phyloP scores from a whole-genome alignment of 768 basidiomycete genomes.

The Leccinum ochraceum region DNA sequence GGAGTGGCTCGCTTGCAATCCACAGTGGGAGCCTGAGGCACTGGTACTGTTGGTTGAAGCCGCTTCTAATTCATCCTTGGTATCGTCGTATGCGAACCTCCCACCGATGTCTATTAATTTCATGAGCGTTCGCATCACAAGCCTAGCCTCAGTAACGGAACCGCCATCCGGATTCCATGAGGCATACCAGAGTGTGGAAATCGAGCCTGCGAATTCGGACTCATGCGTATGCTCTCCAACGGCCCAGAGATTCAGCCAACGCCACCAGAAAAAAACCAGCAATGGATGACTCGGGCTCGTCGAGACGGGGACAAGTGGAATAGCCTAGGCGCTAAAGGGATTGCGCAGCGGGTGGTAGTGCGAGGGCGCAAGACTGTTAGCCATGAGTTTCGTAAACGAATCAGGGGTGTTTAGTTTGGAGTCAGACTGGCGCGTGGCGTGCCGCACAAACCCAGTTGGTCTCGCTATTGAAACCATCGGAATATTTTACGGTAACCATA shows the following conservation, averaged over 20 bases:
- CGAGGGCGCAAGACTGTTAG: background rate
- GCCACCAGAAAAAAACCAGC: background rate
- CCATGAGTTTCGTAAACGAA: background rate
- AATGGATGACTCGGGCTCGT: background rate
- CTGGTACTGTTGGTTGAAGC: background rate
- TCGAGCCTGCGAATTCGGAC: constrained; percentile 5
- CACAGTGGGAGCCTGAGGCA: background rate
- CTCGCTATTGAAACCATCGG: too few species aligned
- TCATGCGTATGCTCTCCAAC: constrained; percentile 11
- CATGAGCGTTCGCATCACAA: constrained; percentile 10
- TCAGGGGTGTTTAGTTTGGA: background rate
- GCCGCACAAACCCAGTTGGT: background rate
- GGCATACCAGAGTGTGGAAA: constrained; percentile 16
- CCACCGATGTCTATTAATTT: constrained; percentile 5
- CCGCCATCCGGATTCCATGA: background rate
- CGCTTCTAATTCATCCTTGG: constrained; percentile 10
- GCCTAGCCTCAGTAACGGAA: background rate
- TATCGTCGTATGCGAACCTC: constrained; percentile 8
- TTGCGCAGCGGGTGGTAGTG: background rate
- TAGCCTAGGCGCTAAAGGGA: background rate
- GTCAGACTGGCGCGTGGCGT: background rate
- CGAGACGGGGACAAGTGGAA: background rate
- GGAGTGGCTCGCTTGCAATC: constrained; percentile 3
- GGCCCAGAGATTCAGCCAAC: background rate
- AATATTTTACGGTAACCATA: too few species aligned